phyloP scores from a whole-genome alignment of 2,329 filamentous ascomycete species.

The Colletotrichum caudatum region DNA sequence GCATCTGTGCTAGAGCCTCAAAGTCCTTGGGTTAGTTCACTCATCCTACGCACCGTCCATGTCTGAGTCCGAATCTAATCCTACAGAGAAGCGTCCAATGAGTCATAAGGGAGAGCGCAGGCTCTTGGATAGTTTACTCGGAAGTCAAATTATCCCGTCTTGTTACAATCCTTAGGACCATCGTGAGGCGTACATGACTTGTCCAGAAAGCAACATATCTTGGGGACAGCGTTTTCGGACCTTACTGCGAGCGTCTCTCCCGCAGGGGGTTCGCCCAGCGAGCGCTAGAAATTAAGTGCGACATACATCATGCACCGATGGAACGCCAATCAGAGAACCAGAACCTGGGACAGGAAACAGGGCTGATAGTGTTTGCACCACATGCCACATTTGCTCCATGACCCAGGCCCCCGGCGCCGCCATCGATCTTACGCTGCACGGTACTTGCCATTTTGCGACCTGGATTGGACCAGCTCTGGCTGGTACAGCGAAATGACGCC shows the following conservation, averaged over 20 bases:
- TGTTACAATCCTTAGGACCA: neutral
- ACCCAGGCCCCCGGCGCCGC: constrained; percentile 31
- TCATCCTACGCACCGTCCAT: neutral
- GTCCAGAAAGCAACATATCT: neutral
- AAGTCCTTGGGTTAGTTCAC: neutral
- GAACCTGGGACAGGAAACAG: constrained; percentile 27
- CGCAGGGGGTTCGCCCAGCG: constrained; percentile 5
- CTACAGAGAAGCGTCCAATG: neutral
- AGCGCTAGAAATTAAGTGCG: constrained; percentile 20
- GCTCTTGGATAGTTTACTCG: neutral
- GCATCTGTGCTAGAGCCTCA: neutral
- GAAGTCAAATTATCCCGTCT: neutral
- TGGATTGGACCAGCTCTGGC: constrained; percentile 12
- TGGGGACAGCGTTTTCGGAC: neutral
- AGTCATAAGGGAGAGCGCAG: neutral
- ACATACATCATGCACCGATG: constrained; percentile 27
- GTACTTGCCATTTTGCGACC: constrained; percentile 23
- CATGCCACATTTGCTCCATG: constrained; percentile 12
- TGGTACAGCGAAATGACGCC: constrained; percentile 5
- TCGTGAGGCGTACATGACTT: constrained; percentile 8
- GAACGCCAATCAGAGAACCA: constrained; percentile 21
- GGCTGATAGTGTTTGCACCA: constrained; percentile 32
- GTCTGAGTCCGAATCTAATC: neutral
- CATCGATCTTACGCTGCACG: constrained; percentile 30
- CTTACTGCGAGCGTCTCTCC: neutral